Percentiles rank a stretch among this genome's conserved stretches.
phyloP scores from a whole-genome alignment of 2,329 filamentous ascomycete genomes.

The Nigrograna mackinnonii region DNA sequence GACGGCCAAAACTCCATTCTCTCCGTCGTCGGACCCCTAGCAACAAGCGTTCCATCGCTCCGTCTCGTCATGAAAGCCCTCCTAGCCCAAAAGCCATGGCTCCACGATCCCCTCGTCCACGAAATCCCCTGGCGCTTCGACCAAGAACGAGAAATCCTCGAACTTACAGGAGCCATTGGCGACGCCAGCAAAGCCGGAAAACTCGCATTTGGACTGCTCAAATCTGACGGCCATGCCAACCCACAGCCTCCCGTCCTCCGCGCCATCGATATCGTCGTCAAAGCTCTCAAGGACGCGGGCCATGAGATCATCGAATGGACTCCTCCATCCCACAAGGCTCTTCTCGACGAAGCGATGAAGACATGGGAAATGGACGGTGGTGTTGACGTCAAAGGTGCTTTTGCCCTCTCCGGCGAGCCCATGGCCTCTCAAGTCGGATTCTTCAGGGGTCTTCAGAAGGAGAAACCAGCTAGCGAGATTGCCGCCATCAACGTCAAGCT shows the following conservation, averaged over 20 bases:
- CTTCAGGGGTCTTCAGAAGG: slow-evolving; percentile 16
- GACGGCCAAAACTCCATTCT: slow-evolving; percentile 66
- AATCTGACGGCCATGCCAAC: slow-evolving; percentile 37
- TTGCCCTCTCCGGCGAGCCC: slow-evolving; percentile 37
- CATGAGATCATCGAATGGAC: slow-evolving; percentile 33
- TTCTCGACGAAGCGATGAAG: slow-evolving; percentile 23
- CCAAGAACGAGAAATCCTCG: slow-evolving; percentile 34
- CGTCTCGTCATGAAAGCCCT: slow-evolving; percentile 61
- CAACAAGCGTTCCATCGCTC: slow-evolving; percentile 58
- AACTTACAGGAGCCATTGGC: slow-evolving; percentile 38
- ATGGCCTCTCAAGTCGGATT: slow-evolving; percentile 27
- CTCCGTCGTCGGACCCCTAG: slow-evolving; percentile 67
- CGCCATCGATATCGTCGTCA: slow-evolving; percentile 30
- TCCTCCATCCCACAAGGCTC: slow-evolving; percentile 22
- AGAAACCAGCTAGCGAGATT: slow-evolving; percentile 32
- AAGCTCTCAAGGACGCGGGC: slow-evolving; percentile 24
- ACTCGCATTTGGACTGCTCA: slow-evolving; percentile 36
- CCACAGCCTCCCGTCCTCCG: slow-evolving; percentile 40
- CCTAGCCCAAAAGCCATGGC: slow-evolving; percentile 65
- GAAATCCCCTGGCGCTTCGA: slow-evolving; percentile 67
- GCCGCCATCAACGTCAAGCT: slow-evolving; percentile 35
- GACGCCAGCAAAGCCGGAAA: slow-evolving; percentile 19
- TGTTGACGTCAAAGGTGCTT: slow-evolving; percentile 29
- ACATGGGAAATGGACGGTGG: slow-evolving; percentile 39
- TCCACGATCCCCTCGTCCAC: slow-evolving; percentile 65